These are phyloP conservation scores for Plenodomus lindquistii DNA, from an alignment of 2,329 filamentous ascomycete genomes.

Conservation along the genomic window DNA sequence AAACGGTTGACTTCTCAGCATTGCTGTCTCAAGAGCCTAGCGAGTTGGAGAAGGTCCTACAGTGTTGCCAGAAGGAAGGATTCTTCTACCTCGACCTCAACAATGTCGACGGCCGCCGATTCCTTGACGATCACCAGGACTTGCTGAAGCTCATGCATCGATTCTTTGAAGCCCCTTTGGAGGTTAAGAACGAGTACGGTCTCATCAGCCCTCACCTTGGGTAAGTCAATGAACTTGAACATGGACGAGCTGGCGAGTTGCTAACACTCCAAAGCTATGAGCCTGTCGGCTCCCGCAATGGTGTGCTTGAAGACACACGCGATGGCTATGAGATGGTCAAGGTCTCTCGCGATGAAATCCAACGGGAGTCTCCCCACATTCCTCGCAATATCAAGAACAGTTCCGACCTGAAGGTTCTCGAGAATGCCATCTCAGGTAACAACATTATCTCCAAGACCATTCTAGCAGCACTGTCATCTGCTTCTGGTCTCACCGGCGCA, in stretches of 20 bases:
- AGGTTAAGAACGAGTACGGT: conserved; percentile 61
- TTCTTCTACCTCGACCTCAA: conserved; percentile 62
- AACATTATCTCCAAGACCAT: conserved; percentile 46
- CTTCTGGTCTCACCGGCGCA: conserved; percentile 28
- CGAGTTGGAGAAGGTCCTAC: conserved; percentile 57
- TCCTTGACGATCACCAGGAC: conserved; percentile 58
- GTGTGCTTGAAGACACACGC: conserved; percentile 33
- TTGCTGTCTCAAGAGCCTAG: conserved; percentile 59
- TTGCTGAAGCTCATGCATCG: conserved; percentile 59
- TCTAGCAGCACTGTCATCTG: conserved; percentile 51
- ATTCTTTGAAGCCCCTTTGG: conserved; percentile 58
- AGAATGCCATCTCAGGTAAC: conserved; percentile 34
- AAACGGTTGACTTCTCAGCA: conserved; percentile 57
- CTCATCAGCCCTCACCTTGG: conserved; percentile 59
- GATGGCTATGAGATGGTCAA: conserved; percentile 43
- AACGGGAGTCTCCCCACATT: conserved; percentile 28
- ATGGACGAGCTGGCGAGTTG: background rate
- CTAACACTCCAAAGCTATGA: conserved; percentile 13
- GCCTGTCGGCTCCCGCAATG: conserved; percentile 33
- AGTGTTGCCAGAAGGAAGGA: conserved; percentile 56
- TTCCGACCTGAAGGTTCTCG: conserved; percentile 26
- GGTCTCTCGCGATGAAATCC: conserved; percentile 39
- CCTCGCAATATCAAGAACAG: conserved; percentile 34
- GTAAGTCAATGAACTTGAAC: conserved; percentile 37
- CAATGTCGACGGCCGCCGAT: conserved; percentile 57